A percentile compares a stretch with the other conserved stretches of the same genome.
phyloP scores from a whole-genome alignment of 306 rosid species.

The Clitoria ternatea region DNA sequence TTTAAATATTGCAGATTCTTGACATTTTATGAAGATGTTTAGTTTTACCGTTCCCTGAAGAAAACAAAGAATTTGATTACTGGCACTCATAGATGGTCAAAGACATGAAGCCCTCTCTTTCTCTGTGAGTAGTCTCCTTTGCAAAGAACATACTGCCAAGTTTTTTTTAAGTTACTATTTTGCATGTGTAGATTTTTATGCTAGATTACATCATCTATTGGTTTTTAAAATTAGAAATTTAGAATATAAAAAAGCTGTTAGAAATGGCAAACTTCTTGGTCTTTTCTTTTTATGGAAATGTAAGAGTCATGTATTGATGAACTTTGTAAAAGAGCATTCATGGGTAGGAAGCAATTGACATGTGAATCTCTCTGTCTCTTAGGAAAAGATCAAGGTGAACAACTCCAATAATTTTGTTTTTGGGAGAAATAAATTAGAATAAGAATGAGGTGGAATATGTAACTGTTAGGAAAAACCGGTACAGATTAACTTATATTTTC shows the following conservation, averaged over 20 bases:
- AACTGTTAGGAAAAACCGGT: no score
- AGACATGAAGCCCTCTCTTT: constrained; percentile 9
- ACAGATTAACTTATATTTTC: no score
- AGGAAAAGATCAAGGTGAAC: not conserved
- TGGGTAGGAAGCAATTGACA: not conserved
- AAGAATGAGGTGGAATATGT: not conserved
- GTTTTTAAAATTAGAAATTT: not conserved
- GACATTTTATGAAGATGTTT: constrained; percentile 61
- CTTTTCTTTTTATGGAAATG: not conserved
- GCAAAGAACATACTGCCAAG: not conserved
- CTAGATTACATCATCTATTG: not conserved
- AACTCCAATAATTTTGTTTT: not conserved
- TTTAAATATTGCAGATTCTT: constrained; percentile 61
- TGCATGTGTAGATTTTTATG: not conserved
- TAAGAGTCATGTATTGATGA: not conserved
- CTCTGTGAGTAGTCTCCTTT: constrained; percentile 5
- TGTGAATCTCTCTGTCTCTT: not conserved
- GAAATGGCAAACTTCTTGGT: not conserved
- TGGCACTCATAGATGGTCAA: constrained; percentile 13
- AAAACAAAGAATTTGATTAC: constrained; percentile 25
- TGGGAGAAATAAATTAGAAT: not conserved
- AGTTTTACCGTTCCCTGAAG: constrained; percentile 17
- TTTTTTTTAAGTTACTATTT: not conserved
- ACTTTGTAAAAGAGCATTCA: not conserved
- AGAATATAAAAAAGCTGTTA: not conserved